Evolutionary conservation across 2,329 filamentous ascomycete species (phyloP).

Genomic region (Zasmidium citrigriseum): DNA sequence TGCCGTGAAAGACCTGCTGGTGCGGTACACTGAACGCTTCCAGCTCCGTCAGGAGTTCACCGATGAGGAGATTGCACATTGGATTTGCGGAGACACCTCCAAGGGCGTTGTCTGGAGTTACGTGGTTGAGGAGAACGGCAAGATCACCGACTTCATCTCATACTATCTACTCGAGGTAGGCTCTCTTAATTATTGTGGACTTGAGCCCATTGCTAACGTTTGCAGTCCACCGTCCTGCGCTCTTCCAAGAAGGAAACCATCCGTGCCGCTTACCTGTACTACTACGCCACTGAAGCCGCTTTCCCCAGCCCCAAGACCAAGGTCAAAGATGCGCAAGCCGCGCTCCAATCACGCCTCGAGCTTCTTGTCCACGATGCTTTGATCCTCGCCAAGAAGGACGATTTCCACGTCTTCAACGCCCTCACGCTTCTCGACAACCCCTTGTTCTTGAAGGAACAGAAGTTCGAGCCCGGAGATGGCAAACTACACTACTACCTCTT

Average conservation of each 20-base stretch:
- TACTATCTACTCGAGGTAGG: conserved; percentile 82
- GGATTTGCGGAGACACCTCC: conserved; percentile 72
- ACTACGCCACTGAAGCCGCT: conserved; percentile 85
- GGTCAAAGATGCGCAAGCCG: conserved; percentile 54
- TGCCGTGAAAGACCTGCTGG: conserved; percentile 71
- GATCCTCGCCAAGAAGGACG: conserved; percentile 77
- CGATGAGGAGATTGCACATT: conserved; percentile 81
- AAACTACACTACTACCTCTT: conserved; percentile 96
- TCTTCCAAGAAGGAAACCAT: conserved; percentile 73
- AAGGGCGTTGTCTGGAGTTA: conserved; percentile 93
- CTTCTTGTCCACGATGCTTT: conserved; percentile 79
- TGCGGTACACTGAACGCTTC: conserved; percentile 75
- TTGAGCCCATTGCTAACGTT: conserved; percentile 11
- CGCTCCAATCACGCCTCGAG: conserved; percentile 79
- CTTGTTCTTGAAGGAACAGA: conserved; percentile 88
- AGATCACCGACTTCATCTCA: conserved; percentile 94
- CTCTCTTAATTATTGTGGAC: not conserved
- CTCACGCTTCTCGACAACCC: conserved; percentile 92
- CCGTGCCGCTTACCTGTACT: conserved; percentile 92
- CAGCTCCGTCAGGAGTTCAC: conserved; percentile 82
- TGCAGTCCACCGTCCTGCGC: conserved; percentile 77
- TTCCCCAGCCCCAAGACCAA: conserved; percentile 51
- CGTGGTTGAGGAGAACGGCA: conserved; percentile 75
- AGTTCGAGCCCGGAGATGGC: conserved; percentile 92
- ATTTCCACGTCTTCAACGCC: conserved; percentile 96